Percentiles rank a stretch among this genome's conserved stretches.
These are phyloP conservation scores for Cucumis variabilis DNA, from an alignment of 331 rosid genomes.

Conservation along the genomic window DNA sequence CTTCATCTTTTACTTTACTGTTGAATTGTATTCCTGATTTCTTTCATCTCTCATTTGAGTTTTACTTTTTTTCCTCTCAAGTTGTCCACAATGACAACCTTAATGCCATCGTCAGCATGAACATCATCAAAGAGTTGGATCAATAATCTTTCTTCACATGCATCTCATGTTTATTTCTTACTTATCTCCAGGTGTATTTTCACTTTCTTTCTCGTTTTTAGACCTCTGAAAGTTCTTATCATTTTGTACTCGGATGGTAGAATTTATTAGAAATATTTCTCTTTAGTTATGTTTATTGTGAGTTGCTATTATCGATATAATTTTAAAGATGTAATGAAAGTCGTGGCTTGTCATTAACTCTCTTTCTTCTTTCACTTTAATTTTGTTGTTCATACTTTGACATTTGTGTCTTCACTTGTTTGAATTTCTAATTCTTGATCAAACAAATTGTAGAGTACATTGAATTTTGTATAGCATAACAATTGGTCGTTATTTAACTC, in stretches of 20 bases:
- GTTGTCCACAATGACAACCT: constrained; percentile 51
- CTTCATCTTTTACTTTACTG: no score
- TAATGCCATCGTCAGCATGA: constrained; percentile 40
- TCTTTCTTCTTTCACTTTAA: neutral
- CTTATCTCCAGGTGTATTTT: constrained; percentile 79
- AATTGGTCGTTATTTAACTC: neutral
- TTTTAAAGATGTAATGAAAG: neutral
- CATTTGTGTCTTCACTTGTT: neutral
- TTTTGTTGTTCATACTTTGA: neutral
- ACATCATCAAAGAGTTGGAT: constrained; percentile 59
- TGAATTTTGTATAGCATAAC: neutral
- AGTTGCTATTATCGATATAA: neutral
- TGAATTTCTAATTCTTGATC: neutral
- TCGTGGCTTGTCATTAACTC: neutral
- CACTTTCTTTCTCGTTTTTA: neutral
- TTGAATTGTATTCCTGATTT: neutral
- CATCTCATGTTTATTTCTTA: constrained; percentile 71
- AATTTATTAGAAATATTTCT: neutral
- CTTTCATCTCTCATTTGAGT: neutral
- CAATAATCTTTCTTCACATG: constrained; percentile 51
- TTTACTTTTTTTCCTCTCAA: neutral
- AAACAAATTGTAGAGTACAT: neutral
- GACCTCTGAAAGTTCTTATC: neutral
- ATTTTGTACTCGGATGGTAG: neutral
- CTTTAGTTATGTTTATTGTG: neutral